These are phyloP conservation scores for Beauveria bassiana DNA, from an alignment of 2,329 filamentous ascomycete species.

Conservation along the genomic window DNA sequence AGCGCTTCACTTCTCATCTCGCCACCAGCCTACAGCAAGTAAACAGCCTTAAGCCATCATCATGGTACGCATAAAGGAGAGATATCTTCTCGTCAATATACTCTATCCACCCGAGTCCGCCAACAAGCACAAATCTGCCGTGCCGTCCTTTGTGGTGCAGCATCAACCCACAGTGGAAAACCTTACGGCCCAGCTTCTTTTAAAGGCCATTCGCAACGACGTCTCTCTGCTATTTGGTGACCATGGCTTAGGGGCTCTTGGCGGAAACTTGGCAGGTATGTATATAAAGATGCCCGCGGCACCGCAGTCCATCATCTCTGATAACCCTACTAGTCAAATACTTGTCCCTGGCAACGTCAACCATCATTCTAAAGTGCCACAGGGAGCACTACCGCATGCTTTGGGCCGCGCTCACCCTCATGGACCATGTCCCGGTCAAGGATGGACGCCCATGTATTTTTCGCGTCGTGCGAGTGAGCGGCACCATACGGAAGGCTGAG, in stretches of 20 bases:
- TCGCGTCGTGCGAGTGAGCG: constrained; percentile 78
- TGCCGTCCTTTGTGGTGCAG: constrained; percentile 61
- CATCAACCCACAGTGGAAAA: constrained; percentile 70
- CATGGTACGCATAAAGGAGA: constrained; percentile 95
- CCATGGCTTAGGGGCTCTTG: constrained; percentile 71
- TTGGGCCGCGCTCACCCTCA: constrained; percentile 82
- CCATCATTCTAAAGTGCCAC: constrained; percentile 79
- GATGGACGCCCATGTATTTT: constrained; percentile 65
- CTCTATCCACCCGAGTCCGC: constrained; percentile 63
- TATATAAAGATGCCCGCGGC: not conserved
- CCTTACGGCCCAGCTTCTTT: constrained; percentile 57
- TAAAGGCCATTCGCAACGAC: constrained; percentile 62
- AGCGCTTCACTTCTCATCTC: too few species aligned
- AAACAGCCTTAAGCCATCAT: not conserved
- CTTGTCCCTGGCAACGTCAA: constrained; percentile 83
- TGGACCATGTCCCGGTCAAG: constrained; percentile 58
- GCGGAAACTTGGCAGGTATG: constrained; percentile 60
- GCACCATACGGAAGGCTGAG: constrained; percentile 87
- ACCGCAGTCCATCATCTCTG: not conserved
- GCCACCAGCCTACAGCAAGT: too few species aligned
- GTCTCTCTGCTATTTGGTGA: constrained; percentile 76
- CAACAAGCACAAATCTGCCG: constrained; percentile 25
- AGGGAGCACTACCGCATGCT: constrained; percentile 78
- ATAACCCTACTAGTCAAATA: constrained; percentile 67
- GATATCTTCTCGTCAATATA: constrained; percentile 92